A percentile compares a stretch with the other conserved stretches of the same genome.
phyloP scores from a whole-genome alignment of 495 filamentous ascomycete genomes.

The Choiromyces venosus region DNA sequence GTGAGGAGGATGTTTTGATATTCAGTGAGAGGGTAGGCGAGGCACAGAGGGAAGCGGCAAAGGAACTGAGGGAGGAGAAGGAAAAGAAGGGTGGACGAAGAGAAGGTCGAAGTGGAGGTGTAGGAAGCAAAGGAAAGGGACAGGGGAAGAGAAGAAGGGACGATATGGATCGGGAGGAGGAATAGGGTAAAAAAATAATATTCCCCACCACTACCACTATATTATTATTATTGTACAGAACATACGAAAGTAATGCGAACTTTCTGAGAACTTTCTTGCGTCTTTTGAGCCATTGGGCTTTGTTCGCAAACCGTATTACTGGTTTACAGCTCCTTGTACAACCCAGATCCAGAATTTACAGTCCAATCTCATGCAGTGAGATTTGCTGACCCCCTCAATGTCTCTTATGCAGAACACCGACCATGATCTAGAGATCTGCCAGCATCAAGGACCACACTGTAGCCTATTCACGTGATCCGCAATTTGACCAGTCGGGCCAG shows the following conservation, averaged over 20 bases:
- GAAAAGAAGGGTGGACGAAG: constrained; percentile 65
- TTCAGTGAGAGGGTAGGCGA: constrained; percentile 71
- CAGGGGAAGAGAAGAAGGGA: constrained; percentile 38
- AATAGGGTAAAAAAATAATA: constrained; percentile 17
- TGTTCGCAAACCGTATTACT: neutral
- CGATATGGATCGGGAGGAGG: constrained; percentile 40
- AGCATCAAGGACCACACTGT: neutral
- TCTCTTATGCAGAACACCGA: neutral
- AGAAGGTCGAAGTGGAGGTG: constrained; percentile 31
- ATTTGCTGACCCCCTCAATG: neutral
- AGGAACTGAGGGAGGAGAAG: constrained; percentile 74
- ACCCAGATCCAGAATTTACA: neutral
- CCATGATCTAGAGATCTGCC: neutral
- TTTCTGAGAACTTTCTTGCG: neutral
- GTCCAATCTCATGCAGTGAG: neutral
- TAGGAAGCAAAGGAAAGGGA: constrained; percentile 28
- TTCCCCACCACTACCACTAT: neutral
- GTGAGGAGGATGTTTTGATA: constrained; percentile 84
- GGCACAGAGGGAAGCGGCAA: constrained; percentile 74
- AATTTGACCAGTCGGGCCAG: neutral
- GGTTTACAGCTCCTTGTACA: neutral
- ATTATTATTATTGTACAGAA: neutral
- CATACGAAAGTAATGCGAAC: neutral
- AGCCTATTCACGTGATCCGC: neutral
- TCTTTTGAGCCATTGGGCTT: neutral